These are phyloP conservation scores for Alternaria hordeiaustralica DNA, from an alignment of 2,329 filamentous ascomycete species.

Conservation along the genomic window DNA sequence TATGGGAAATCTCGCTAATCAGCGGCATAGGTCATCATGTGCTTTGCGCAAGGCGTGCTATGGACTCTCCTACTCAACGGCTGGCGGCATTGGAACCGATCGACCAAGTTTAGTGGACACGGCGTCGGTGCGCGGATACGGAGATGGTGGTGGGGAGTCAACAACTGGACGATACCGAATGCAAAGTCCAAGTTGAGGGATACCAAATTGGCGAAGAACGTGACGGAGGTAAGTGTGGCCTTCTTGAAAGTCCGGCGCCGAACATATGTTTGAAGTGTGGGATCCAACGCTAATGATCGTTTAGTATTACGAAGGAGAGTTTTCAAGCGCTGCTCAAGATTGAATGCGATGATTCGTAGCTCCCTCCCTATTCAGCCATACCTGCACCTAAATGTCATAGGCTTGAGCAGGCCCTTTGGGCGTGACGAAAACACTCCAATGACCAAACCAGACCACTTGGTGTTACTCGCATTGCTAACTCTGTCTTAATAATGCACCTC, in stretches of 20 bases:
- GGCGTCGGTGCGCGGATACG: constrained; percentile 77
- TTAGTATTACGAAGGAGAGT: constrained; percentile 38
- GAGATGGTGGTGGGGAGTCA: constrained; percentile 94
- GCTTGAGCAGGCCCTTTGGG: neutral
- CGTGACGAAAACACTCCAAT: neutral
- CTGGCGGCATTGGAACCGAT: constrained; percentile 89
- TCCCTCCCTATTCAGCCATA: constrained; percentile 1
- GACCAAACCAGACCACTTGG: neutral
- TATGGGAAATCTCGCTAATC: neutral
- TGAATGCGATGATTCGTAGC: constrained; percentile 4
- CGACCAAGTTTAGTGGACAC: constrained; percentile 76
- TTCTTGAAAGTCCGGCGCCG: constrained; percentile 39
- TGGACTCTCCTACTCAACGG: constrained; percentile 86
- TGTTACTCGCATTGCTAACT: neutral
- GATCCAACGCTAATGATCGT: constrained; percentile 16
- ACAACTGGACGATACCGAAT: constrained; percentile 72
- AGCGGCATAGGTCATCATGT: constrained; percentile 73
- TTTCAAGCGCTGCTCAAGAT: constrained; percentile 32
- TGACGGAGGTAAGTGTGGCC: constrained; percentile 45
- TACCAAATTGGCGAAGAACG: constrained; percentile 41
- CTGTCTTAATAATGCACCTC: neutral
- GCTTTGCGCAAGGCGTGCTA: constrained; percentile 84
- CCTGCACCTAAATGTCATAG: neutral
- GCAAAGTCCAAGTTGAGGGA: constrained; percentile 30
- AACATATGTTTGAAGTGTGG: neutral